Evolutionary conservation across 2,329 filamentous ascomycete genomes (phyloP), one percentile per base, ranked within the genome.

Genomic region (Fusarium sp.): DNA sequence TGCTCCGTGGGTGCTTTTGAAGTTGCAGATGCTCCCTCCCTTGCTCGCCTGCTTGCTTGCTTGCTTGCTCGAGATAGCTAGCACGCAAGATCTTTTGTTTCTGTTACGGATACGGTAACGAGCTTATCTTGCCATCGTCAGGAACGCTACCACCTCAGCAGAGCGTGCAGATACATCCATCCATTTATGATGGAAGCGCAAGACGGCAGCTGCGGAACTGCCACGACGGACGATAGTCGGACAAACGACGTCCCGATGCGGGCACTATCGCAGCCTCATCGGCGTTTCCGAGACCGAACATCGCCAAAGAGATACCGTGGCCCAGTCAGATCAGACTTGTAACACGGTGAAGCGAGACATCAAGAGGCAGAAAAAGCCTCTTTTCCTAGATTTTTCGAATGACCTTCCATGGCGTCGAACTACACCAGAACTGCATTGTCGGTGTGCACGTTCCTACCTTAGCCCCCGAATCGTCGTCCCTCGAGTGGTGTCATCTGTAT

Each of bases 71-170:
- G 55, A 73, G 64, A 71, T 65, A 71, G 60, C 56, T 65, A 62
- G 63, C 64, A 71, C 64, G 64, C 68, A 68, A 68, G 68, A 69
- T 66, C 68, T 71, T 71, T 71, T 71, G 68, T 71, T 71, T 70
- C 67, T 53, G 64, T 70, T 71, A 71, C 68, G 68, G 68, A 71
- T 61, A 68, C 70, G 64, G 70, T 62, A 68, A 62, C 68, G 57
- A 71, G 62, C 72, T 73, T 74, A 74, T 74, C 72, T 72, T 52
- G 27, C 40, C 31, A 37, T 65, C 63, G 56, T 44, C 64, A 67
- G 59, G 61, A 73, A 70, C 66, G 56, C 47, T 34, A 30, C 30
- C 39, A 36, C 39, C 60, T 56, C 55, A 37, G 18, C 18, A 23
- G 18, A 23, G 18, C 18, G 18, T 71, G 68, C 60, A 68, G 65